These are phyloP conservation scores for Chlorella ohadii DNA, from an alignment of 139 green algal species.

Conservation along the genomic window DNA sequence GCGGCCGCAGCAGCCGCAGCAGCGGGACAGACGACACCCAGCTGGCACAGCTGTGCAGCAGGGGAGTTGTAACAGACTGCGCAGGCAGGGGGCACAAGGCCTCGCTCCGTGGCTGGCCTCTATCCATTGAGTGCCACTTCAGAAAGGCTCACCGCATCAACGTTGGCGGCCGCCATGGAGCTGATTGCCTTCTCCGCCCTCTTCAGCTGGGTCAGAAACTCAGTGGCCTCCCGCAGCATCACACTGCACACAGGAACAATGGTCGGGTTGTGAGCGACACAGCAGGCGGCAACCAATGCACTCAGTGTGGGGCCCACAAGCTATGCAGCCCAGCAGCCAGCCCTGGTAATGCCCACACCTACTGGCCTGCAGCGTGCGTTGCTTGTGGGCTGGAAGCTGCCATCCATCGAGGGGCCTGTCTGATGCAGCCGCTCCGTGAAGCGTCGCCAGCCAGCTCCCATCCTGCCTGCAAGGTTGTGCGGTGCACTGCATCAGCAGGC, in stretches of 20 bases:
- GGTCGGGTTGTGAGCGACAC: background rate
- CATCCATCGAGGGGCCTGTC: background rate
- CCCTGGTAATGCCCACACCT: background rate
- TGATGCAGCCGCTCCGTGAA: constrained; percentile 33
- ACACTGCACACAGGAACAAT: background rate
- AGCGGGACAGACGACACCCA: too few relatives aligned
- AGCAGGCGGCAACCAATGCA: too few relatives aligned
- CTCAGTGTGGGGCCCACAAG: too few relatives aligned
- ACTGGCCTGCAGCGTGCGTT: constrained; percentile 8
- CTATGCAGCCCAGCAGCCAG: too few relatives aligned
- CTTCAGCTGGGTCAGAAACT: constrained; percentile 70
- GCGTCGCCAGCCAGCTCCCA: constrained; percentile 45
- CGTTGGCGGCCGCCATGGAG: constrained; percentile 52
- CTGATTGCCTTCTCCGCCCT: constrained; percentile 76
- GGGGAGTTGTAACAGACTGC: too few relatives aligned
- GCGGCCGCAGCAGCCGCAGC: too few relatives aligned
- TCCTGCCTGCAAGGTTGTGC: background rate
- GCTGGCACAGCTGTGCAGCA: too few relatives aligned
- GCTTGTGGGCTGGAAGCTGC: background rate
- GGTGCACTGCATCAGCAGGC: background rate
- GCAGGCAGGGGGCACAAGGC: too few relatives aligned
- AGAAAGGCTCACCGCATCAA: background rate
- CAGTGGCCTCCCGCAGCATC: constrained; percentile 59
- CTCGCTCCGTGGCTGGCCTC: too few relatives aligned
- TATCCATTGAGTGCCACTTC: too few relatives aligned